phyloP scores from a whole-genome alignment of 208 protist species.

The Acanthamoeba culbertsoni region DNA sequence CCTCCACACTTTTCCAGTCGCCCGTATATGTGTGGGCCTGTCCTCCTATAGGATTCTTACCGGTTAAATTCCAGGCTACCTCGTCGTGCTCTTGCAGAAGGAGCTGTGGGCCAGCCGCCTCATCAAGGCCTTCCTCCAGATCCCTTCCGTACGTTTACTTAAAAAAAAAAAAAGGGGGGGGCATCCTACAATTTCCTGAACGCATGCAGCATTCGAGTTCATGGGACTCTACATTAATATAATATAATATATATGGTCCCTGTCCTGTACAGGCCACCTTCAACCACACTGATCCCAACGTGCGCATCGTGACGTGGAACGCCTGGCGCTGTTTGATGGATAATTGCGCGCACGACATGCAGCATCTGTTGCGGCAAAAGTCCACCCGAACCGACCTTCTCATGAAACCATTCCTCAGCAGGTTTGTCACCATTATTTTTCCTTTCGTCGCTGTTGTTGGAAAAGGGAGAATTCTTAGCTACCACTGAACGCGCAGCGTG shows the following conservation, averaged over 20 bases:
- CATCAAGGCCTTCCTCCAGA: constrained; percentile 12
- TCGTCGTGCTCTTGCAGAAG: neutral
- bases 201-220: too few relatives aligned
- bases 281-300: neutral
- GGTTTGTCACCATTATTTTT: neutral
- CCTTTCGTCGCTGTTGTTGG: too few relatives aligned
- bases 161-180: neutral
- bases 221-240: too few relatives aligned
- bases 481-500: neutral
- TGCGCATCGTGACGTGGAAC: neutral
- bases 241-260: neutral
- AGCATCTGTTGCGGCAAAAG: neutral
- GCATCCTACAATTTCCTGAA: too few relatives aligned
- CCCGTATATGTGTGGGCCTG: neutral
- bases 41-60: neutral
- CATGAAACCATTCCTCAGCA: neutral
- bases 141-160: neutral
- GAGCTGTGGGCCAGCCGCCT: neutral
- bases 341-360: constrained; percentile 1
- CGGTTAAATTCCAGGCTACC: neutral
- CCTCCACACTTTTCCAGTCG: neutral
- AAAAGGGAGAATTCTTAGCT: too few relatives aligned
- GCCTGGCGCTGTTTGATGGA: neutral
- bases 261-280: neutral
- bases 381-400: neutral